Percentiles rank a stretch among this genome's conserved stretches.
phyloP scores from a whole-genome alignment of 2,329 filamentous ascomycete species.

The Lasiodiplodia theobromae region DNA sequence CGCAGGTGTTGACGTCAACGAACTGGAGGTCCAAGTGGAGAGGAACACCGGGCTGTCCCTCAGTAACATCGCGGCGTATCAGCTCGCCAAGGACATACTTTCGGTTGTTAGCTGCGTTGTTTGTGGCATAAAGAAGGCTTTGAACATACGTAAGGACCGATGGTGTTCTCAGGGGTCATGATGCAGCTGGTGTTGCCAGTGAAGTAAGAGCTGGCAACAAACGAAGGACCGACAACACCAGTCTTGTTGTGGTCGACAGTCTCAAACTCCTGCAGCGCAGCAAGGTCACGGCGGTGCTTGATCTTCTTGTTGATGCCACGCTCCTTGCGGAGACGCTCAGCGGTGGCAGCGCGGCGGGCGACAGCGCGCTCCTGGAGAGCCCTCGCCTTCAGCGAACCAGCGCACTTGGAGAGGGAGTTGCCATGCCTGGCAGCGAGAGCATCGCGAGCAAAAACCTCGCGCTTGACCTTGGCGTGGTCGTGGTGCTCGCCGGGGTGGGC shows the following conservation, averaged over 20 bases:
- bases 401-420: constrained; percentile 36
- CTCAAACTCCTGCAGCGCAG: constrained; percentile 41
- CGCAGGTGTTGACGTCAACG: constrained; percentile 62
- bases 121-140: background rate
- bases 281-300: constrained; percentile 40
- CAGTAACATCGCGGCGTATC: constrained; percentile 57
- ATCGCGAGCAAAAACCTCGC: constrained; percentile 41
- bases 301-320: constrained; percentile 35
- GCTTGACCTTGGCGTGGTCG: constrained; percentile 40
- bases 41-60: constrained; percentile 57
- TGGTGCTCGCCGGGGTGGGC: constrained; percentile 47
- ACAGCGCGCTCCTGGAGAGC: constrained; percentile 36
- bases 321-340: constrained; percentile 37
- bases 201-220: constrained; percentile 40
- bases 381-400: constrained; percentile 36
- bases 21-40: constrained; percentile 62
- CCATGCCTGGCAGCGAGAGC: constrained; percentile 35
- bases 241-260: constrained; percentile 43
- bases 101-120: background rate
- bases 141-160: constrained; percentile 39
- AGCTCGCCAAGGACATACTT: constrained; percentile 58
- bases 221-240: constrained; percentile 34
- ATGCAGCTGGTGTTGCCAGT: constrained; percentile 43
- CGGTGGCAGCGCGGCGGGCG: constrained; percentile 35
- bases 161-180: constrained; percentile 42